A percentile compares a stretch with the other conserved stretches of the same genome.
Evolutionary conservation across 2,329 filamentous ascomycete genomes (phyloP).

Genomic region (Diaporthe longicolla): DNA sequence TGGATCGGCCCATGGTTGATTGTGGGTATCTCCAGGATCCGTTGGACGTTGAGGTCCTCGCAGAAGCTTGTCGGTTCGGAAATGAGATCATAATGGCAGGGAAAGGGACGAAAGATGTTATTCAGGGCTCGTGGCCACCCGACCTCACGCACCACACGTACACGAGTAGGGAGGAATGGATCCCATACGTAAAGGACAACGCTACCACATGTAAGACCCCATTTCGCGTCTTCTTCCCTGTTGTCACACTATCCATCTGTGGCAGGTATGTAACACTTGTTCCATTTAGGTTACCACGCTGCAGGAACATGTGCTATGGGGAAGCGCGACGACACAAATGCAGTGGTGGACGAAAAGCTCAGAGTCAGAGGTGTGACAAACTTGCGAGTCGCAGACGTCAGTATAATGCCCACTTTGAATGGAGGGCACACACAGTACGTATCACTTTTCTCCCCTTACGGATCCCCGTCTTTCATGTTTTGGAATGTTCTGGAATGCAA

Average conservation of each 20-base stretch:
- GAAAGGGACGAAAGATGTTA: constrained; percentile 2
- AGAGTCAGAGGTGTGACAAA: constrained; percentile 46
- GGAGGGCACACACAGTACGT: constrained; percentile 50
- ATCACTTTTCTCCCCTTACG: too few species aligned
- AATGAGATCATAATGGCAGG: constrained; percentile 23
- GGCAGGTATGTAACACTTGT: background rate
- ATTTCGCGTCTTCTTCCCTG: background rate
- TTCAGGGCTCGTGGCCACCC: constrained; percentile 15
- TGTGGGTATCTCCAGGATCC: constrained; percentile 11
- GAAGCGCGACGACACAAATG: constrained; percentile 22
- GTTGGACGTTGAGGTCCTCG: constrained; percentile 22
- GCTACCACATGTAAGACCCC: constrained; percentile 25
- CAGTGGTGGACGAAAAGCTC: constrained; percentile 47
- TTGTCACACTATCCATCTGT: background rate
- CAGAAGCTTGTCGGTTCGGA: constrained; percentile 8
- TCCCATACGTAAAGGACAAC: constrained; percentile 12
- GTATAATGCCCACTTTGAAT: constrained; percentile 50
- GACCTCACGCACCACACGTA: constrained; percentile 22
- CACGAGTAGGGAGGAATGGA: constrained; percentile 14
- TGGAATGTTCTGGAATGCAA: too few species aligned
- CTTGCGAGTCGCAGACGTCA: constrained; percentile 49
- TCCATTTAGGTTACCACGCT: constrained; percentile 21
- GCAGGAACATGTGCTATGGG: constrained; percentile 24
- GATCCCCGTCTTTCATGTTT: too few species aligned
- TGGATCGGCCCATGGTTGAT: constrained; percentile 7